Percentiles rank a stretch among this genome's conserved stretches.
Conservation (phyloP, 2,329 filamentous ascomycete genomes). For the Trichoderma afroharzianum region DNA sequence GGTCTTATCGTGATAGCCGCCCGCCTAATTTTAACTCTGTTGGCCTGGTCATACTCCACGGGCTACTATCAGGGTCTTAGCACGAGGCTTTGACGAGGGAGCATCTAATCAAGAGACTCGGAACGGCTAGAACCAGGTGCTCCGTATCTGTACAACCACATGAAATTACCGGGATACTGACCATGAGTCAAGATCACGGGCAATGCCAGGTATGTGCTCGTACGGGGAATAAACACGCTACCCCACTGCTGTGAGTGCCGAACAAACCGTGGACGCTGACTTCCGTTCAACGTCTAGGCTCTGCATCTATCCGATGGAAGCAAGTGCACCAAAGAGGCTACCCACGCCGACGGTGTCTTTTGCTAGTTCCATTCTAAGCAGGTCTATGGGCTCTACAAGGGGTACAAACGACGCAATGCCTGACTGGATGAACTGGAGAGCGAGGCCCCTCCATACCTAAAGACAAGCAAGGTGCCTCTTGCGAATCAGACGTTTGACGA, state of each 20-base stretch:
- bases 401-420: constrained; percentile 10
- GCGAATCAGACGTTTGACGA: constrained; percentile 7
- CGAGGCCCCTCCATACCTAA: not conserved
- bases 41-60: not conserved
- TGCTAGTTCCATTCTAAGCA: constrained; percentile 9
- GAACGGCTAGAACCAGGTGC: not conserved
- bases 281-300: not conserved
- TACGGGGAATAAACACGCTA: not conserved
- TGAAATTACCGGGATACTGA: not conserved
- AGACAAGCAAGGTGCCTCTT: not conserved
- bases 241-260: not conserved
- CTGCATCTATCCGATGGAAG: not conserved
- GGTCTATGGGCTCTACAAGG: constrained; percentile 8
- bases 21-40: not conserved
- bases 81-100: not conserved
- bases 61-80: not conserved
- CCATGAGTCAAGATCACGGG: not conserved
- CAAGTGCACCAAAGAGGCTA: constrained; percentile 1
- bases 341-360: constrained; percentile 7
- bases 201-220: constrained; percentile 2
- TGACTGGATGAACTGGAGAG: not conserved
- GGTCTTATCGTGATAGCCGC: not conserved
- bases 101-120: not conserved
- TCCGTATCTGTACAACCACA: not conserved
- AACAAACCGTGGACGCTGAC: not conserved